Evolutionary conservation across 495 filamentous ascomycete species (phyloP).

Genomic region (Penicillium herquei): DNA sequence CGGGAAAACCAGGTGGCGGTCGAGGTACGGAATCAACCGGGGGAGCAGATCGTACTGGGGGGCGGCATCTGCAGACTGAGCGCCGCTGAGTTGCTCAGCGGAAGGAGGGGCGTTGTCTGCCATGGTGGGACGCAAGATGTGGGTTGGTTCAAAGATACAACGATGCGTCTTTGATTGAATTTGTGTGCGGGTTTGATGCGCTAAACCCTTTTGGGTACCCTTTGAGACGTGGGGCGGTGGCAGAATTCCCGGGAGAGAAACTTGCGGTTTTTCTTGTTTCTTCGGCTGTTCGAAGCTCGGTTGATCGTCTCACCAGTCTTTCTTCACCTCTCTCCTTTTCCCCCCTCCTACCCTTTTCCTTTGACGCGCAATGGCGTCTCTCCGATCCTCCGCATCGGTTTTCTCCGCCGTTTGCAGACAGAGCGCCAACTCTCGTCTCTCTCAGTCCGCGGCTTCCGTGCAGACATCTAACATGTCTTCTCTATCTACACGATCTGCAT

Average conservation of each 20-base stretch:
- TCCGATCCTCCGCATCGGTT: slow-evolving; percentile 33
- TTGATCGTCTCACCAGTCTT: slow-evolving; percentile 13
- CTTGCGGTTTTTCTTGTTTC: slow-evolving; percentile 19
- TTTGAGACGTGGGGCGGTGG: slow-evolving; percentile 22
- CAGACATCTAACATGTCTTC: slow-evolving; percentile 36
- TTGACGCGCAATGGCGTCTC: slow-evolving; percentile 34
- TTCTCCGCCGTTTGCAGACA: slow-evolving; percentile 38
- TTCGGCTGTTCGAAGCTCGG: slow-evolving; percentile 13
- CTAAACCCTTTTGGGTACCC: slow-evolving; percentile 35
- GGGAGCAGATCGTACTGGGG: slow-evolving; percentile 78
- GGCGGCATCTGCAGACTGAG: slow-evolving; percentile 52
- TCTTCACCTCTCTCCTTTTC: slow-evolving; percentile 4
- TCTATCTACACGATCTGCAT: slow-evolving; percentile 27
- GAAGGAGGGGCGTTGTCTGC: slow-evolving; percentile 59
- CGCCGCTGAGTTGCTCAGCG: slow-evolving; percentile 57
- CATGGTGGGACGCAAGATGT: slow-evolving; percentile 48
- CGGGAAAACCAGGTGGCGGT: slow-evolving; percentile 93
- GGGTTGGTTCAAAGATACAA: slow-evolving; percentile 21
- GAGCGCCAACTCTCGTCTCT: slow-evolving; percentile 27
- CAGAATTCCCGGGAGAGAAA: slow-evolving; percentile 30
- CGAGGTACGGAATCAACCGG: slow-evolving; percentile 87
- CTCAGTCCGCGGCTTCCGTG: slow-evolving; percentile 32
- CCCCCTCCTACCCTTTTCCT: slow-evolving; percentile 3
- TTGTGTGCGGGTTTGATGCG: slow-evolving; percentile 43
- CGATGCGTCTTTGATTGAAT: slow-evolving; percentile 26